Percentiles rank a stretch among this genome's conserved stretches.
Evolutionary conservation across 176 grass and related monocot species (phyloP).

Genomic region (Ampelocalamus luodianensis): DNA sequence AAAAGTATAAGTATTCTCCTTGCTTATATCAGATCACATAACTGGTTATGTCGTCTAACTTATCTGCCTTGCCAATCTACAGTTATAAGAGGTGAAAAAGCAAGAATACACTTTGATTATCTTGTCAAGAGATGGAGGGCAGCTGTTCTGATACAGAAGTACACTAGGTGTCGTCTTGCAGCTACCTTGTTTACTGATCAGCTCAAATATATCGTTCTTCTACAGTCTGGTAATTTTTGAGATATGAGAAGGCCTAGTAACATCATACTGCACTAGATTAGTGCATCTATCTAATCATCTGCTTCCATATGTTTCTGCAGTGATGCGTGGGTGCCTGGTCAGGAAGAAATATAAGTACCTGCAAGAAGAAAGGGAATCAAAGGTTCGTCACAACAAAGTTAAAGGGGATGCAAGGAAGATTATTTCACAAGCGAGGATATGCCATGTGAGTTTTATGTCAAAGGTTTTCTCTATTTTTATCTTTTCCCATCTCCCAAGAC

Average conservation of each 20-base stretch:
- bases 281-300: constrained; percentile 41
- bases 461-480: neutral
- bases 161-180: constrained; percentile 63
- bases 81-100: constrained; percentile 83
- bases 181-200: constrained; percentile 52
- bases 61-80: constrained; percentile 25
- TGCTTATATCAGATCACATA: constrained; percentile 8
- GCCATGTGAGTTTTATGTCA: constrained; percentile 44
- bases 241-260: constrained; percentile 9
- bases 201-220: constrained; percentile 69
- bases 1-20: constrained; percentile 12
- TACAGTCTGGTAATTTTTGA: constrained; percentile 74
- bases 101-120: constrained; percentile 57
- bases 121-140: constrained; percentile 77
- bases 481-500: neutral
- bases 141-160: constrained; percentile 88
- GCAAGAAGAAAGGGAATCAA: constrained; percentile 48
- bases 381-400: constrained; percentile 37
- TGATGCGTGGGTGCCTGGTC: constrained; percentile 70
- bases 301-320: constrained; percentile 50
- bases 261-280: constrained; percentile 27
- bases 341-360: constrained; percentile 67
- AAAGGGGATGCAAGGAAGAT: constrained; percentile 31
- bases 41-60: constrained; percentile 8
- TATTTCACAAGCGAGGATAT: constrained; percentile 43